Conservation (phyloP, 768 basidiomycete species). For the Floccularia luteovirens region DNA sequence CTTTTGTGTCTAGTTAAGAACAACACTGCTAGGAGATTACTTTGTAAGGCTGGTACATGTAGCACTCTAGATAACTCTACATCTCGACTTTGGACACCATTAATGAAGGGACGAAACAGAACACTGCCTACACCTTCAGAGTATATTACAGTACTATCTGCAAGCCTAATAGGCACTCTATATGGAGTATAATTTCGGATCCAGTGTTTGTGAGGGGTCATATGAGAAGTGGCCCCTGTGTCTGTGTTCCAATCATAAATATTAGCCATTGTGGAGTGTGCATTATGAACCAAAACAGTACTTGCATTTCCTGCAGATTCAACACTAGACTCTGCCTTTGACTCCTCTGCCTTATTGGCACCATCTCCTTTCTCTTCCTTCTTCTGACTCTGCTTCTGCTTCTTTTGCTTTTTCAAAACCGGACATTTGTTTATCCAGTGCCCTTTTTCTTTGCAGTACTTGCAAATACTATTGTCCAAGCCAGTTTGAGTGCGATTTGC, state of each 20-base stretch:
- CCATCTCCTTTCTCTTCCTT: neutral
- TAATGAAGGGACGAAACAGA: slow-evolving; percentile 11
- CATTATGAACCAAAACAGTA: neutral
- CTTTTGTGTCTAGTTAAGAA: slow-evolving; percentile 1
- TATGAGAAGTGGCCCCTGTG: slow-evolving; percentile 22
- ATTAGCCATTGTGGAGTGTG: neutral
- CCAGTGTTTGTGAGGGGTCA: slow-evolving; percentile 22
- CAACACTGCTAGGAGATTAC: slow-evolving; percentile 5
- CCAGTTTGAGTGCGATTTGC: neutral
- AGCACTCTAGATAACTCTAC: slow-evolving; percentile 8
- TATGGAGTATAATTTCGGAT: slow-evolving; percentile 13
- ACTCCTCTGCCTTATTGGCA: neutral
- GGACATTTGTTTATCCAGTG: too few relatives aligned
- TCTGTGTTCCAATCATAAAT: neutral
- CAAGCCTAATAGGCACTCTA: slow-evolving; percentile 14
- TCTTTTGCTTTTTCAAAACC: neutral
- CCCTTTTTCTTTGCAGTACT: neutral
- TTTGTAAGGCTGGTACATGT: slow-evolving; percentile 4
- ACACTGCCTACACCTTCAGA: slow-evolving; percentile 18
- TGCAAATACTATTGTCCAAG: neutral
- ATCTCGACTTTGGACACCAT: slow-evolving; percentile 1
- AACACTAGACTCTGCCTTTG: neutral
- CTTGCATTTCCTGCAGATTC: neutral
- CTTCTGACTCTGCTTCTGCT: too few relatives aligned
- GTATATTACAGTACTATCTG: slow-evolving; percentile 16